phyloP scores from a whole-genome alignment of 495 filamentous ascomycete genomes.

The Acidiella bohemica region DNA sequence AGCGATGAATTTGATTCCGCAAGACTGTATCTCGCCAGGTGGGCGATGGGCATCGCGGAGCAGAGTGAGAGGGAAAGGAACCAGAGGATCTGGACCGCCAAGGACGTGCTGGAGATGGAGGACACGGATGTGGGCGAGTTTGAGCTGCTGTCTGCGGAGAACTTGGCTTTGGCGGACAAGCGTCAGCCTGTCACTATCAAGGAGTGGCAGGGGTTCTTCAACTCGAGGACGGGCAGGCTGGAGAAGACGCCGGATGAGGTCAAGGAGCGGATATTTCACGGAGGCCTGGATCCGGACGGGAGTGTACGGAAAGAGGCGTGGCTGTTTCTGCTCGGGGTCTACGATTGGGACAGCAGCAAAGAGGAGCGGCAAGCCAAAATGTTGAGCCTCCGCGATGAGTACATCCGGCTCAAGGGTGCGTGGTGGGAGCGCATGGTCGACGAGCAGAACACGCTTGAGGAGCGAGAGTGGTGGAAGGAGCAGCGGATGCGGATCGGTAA shows the following conservation, averaged over 20 bases:
- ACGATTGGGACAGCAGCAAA: conserved; percentile 72
- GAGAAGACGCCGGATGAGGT: conserved; percentile 76
- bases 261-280: conserved; percentile 92
- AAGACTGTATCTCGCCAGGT: conserved; percentile 80
- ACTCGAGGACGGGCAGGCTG: conserved; percentile 55
- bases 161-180: conserved; percentile 54
- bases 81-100: conserved; percentile 81
- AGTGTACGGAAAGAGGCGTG: conserved; percentile 92
- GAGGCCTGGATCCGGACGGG: conserved; percentile 76
- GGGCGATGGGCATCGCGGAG: conserved; percentile 97
- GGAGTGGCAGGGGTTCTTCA: conserved; percentile 84
- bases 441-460: conserved; percentile 55
- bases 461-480: conserved; percentile 90
- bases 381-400: conserved; percentile 81
- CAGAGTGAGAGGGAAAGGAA: conserved; percentile 78
- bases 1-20: conserved; percentile 97
- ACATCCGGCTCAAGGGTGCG: conserved; percentile 79
- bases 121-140: conserved; percentile 90
- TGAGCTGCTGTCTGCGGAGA: conserved; percentile 73
- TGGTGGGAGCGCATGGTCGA: conserved; percentile 96
- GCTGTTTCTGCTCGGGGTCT: conserved; percentile 84
- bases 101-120: conserved; percentile 85
- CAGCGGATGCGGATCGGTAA: conserved; percentile 87
- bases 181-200: conserved; percentile 62
- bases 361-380: conserved; percentile 70